Conservation (phyloP, 768 basidiomycete species). For the Strobilomyces confusus region DNA sequence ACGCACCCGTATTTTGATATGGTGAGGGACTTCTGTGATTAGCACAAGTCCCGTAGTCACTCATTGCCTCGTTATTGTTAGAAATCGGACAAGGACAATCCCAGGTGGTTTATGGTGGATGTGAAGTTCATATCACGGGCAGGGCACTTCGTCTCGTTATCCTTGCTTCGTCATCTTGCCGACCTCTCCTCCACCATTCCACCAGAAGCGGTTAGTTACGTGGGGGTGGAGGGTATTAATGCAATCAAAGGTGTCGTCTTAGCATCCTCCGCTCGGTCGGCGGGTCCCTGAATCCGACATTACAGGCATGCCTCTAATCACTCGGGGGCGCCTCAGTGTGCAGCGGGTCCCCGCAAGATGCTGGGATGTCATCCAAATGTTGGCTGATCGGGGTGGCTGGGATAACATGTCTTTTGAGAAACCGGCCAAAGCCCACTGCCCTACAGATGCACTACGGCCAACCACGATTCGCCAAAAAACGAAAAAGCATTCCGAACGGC, state of each 20-base stretch:
- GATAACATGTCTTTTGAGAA: slow-evolving; percentile 45
- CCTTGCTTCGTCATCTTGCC: slow-evolving; percentile 66
- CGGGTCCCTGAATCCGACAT: slow-evolving; percentile 6
- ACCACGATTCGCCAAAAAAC: neutral
- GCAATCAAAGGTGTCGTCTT: slow-evolving; percentile 57
- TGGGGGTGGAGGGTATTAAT: slow-evolving; percentile 55
- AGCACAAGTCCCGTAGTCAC: neutral
- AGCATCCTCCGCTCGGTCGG: neutral
- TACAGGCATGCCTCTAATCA: slow-evolving; percentile 75
- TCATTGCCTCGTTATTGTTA: slow-evolving; percentile 24
- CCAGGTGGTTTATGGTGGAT: slow-evolving; percentile 94
- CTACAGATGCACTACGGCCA: neutral
- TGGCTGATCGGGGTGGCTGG: slow-evolving; percentile 81
- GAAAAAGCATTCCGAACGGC: neutral
- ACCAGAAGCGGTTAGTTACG: slow-evolving; percentile 60
- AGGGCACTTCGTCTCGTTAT: slow-evolving; percentile 70
- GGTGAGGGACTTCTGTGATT: slow-evolving; percentile 36
- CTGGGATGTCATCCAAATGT: slow-evolving; percentile 53
- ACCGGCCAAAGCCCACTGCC: neutral
- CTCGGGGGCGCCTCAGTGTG: slow-evolving; percentile 80
- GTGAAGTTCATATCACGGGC: slow-evolving; percentile 63
- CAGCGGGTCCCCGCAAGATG: slow-evolving; percentile 69
- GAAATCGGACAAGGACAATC: slow-evolving; percentile 75
- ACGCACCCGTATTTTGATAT: slow-evolving; percentile 78
- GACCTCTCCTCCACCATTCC: slow-evolving; percentile 33